phyloP scores from a whole-genome alignment of 805 yeast species.

The Jamesozyma gamospora region DNA sequence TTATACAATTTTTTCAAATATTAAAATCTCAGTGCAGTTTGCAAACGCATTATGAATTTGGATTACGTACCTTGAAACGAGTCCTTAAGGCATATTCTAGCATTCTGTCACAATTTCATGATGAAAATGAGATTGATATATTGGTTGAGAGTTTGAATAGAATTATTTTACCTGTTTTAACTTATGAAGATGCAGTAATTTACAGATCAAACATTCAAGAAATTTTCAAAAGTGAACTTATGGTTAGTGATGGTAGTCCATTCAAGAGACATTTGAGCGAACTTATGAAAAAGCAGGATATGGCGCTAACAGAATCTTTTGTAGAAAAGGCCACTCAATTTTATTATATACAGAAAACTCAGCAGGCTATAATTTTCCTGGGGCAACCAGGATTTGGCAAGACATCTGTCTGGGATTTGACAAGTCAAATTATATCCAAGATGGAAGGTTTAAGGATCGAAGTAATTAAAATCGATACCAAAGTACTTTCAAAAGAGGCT shows the following conservation, averaged over 20 bases:
- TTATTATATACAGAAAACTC: conserved; percentile 46
- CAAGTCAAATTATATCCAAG: conserved; percentile 36
- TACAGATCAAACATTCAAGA: background rate
- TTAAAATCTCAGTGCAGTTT: conserved; percentile 35
- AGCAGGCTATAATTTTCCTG: conserved; percentile 73
- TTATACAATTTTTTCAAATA: conserved; percentile 46
- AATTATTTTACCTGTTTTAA: conserved; percentile 4
- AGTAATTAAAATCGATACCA: conserved; percentile 55
- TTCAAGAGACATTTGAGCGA: conserved; percentile 16
- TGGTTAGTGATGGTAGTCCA: conserved; percentile 4
- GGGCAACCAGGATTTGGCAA: conserved; percentile 77
- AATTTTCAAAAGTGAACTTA: background rate
- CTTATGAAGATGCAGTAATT: conserved; percentile 5
- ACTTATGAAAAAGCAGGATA: conserved; percentile 29
- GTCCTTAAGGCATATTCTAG: conserved; percentile 50
- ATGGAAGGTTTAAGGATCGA: conserved; percentile 32
- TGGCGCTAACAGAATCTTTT: conserved; percentile 34
- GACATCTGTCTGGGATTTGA: conserved; percentile 40
- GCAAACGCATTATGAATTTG: conserved; percentile 84
- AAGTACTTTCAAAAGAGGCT: conserved; percentile 54
- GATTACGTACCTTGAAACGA: conserved; percentile 69
- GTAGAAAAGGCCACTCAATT: conserved; percentile 50
- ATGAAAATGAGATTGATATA: background rate
- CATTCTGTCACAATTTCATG: background rate
- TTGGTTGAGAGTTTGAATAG: conserved; percentile 25